Percentiles rank a stretch among this genome's conserved stretches.
Evolutionary conservation across 352 stramenopile species (phyloP).

Genomic region (Blastocystis sp.): DNA sequence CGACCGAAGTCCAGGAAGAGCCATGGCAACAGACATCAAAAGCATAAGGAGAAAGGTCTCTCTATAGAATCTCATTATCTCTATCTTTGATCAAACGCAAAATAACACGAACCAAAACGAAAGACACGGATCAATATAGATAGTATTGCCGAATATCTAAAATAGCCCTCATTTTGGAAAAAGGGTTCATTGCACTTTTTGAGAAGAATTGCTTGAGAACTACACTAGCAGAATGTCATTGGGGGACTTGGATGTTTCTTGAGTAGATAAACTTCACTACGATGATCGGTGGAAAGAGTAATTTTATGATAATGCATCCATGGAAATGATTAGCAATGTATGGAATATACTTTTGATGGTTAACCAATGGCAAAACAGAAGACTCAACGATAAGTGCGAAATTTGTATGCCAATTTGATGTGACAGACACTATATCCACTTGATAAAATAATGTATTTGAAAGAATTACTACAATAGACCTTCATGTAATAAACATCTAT

Average conservation of each 20-base stretch:
- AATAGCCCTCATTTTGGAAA: background rate
- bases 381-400: no score
- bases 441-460: no score
- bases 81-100: background rate
- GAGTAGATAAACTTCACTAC: background rate
- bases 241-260: background rate
- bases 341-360: conserved; percentile 96
- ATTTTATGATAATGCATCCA: conserved; percentile 88
- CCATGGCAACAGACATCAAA: background rate
- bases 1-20: background rate
- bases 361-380: background rate
- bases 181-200: background rate
- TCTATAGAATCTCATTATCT: background rate
- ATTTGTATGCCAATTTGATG: no score
- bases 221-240: background rate
- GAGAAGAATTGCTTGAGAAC: background rate
- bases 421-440: no score
- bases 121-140: background rate
- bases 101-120: background rate
- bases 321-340: conserved; percentile 97
- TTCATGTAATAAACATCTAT: no score
- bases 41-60: background rate
- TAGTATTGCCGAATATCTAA: background rate
- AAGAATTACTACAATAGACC: no score
- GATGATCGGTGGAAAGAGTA: background rate